These are phyloP conservation scores for Mycena metata DNA, from an alignment of 768 basidiomycete species.

Conservation along the genomic window DNA sequence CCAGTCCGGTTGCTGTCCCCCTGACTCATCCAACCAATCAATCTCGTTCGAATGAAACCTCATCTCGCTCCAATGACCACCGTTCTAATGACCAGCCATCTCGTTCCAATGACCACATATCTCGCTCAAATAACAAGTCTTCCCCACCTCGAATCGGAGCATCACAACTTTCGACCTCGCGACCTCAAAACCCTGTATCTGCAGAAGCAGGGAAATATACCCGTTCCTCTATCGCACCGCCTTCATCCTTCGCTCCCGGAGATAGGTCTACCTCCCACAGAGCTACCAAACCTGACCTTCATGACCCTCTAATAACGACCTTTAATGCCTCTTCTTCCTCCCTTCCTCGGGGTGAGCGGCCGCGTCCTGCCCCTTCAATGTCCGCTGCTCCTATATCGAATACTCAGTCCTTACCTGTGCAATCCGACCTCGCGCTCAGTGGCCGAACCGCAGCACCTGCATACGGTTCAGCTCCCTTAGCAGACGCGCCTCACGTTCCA, in stretches of 20 bases:
- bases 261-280: conserved; percentile 5
- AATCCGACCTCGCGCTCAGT: not conserved
- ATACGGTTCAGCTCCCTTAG: not conserved
- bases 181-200: conserved; percentile 7
- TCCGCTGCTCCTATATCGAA: conserved; percentile 13
- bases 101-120: conserved; percentile 4
- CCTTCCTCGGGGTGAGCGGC: not conserved
- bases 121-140: conserved; percentile 19
- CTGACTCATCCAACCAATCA: conserved; percentile 12
- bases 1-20: conserved; percentile 21
- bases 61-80: conserved; percentile 11
- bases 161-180: conserved; percentile 14
- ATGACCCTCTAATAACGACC: not conserved
- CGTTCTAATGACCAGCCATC: not conserved
- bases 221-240: not conserved
- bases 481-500: not conserved
- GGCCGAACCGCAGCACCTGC: conserved; percentile 1
- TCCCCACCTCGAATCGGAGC: not conserved
- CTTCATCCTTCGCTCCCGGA: not conserved
- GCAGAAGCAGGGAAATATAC: conserved; percentile 9
- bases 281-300: conserved; percentile 1
- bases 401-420: not conserved
- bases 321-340: not conserved
- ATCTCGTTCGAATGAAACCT: conserved; percentile 18
- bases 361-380: conserved; percentile 12